These are phyloP conservation scores for Scheffersomyces segobiensis DNA, from an alignment of 1,139 yeast species.

Conservation along the genomic window DNA sequence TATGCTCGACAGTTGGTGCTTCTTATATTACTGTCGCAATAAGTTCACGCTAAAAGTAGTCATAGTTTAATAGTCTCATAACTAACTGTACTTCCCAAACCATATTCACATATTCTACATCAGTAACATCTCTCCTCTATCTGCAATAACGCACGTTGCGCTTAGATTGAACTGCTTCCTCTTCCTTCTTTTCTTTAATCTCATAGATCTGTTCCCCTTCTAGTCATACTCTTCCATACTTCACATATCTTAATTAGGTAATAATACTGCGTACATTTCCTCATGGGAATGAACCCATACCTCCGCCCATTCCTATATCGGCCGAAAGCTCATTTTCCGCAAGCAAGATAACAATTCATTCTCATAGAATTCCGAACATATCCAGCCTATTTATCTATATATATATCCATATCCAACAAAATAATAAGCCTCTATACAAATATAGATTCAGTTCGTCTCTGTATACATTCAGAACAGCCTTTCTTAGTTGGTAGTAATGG, in stretches of 20 bases:
- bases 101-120: no score
- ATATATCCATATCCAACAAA: background rate
- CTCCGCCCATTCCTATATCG: background rate
- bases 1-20: background rate
- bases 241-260: background rate
- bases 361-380: background rate
- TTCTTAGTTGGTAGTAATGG: background rate
- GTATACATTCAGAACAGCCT: background rate
- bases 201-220: background rate
- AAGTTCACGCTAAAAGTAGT: no score
- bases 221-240: background rate
- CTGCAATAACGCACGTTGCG: no score
- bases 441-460: background rate
- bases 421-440: background rate
- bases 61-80: no score
- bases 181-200: no score
- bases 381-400: background rate
- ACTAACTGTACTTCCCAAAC: no score
- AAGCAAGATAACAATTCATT: background rate
- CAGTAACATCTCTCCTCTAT: no score
- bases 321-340: background rate
- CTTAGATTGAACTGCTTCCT: background rate
- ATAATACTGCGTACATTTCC: background rate
- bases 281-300: background rate
- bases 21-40: background rate